Base-by-base conservation (phyloP, 2,329 filamentous ascomycete species). In the Cladosporium halotolerans region DNA sequence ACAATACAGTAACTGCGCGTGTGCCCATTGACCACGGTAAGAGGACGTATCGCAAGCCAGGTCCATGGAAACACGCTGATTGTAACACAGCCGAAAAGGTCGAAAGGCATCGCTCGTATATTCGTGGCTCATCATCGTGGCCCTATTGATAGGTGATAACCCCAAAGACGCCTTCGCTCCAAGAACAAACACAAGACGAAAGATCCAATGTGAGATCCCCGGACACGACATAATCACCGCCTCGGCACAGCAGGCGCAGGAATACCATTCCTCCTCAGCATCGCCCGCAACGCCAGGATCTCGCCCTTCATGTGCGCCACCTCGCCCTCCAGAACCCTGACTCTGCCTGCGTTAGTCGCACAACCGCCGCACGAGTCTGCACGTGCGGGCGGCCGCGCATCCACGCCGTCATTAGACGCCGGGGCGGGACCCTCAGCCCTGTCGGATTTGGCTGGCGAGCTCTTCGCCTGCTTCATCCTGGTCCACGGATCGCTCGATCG, bases 281-380 rank as follows among this genome's bases (percentile, higher is more conserved):
- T 52, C 2, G 58, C 56, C 55, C 61, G 63, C 43, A 67, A 44
- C 9, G 57, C 60, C 16, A 62, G 28, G 1, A 66, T 57, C 50
- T 67, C 63, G 13, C 55, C 60, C 47, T 60, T 64, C 45, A 67
- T 49, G 1, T 57, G 23, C n/a, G 57, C 55, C 10, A 67, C 59
- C 39, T 67, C 63, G 10, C 45, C 48, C 31, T 66, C 61, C 38
- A 66, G 43, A 7, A 9, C 46, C 40, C 54, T 43, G 4, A 66
- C 55, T 40, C 57, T 51, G 40, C 32, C 55, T 3, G 52, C 49
- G 19, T 53, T 58, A 2, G 60, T 60, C 39, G 57, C 50, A 54
- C 60, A 64, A 3, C 48, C 48, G 18, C 18, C 32, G 40, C 48
- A 51, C 16, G 40, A 9, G 16, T 44, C 33, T 16, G 13, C 39